Evolutionary conservation across 345 rosid species (phyloP), one percentile per base, ranked within the genome.

Genomic region (Abelmoschus esculentus): DNA sequence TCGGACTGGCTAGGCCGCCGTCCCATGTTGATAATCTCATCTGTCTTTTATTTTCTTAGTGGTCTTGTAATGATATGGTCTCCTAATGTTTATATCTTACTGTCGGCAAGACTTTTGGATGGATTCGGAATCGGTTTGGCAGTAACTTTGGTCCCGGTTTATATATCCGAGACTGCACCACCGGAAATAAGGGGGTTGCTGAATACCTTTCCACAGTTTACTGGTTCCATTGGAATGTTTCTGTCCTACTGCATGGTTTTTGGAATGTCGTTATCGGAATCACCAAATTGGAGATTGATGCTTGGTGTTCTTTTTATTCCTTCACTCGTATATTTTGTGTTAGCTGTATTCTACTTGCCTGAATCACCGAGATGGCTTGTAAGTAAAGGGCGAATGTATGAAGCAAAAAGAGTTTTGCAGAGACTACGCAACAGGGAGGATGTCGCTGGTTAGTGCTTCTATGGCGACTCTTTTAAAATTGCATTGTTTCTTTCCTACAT

Each of bases 311-410:
- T 95, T 70, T 87, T 83, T 50, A 58, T 88, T 69, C 99, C 99
- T 46, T 90, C 99, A 9, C 75, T 89, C 40, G 2, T 84, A 40
- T 90, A 88, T 77, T 83, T 87, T 75, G 73, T 66, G 54, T 79
- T 95, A 68, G 81, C 90, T 0, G 13, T 88, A 64, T 86, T 86
- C 78, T 87, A 73, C 87, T 77, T 95, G 83, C 99, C 97, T 0
- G 99, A 95, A 85, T 95, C 99, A 14, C 99, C 99, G 7, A 77
- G 98, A 78, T 95, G 99, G 99, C 90, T 95, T 11, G 93, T 95
- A 57, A 95, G 99, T 63, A 95, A 91, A 81, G 99, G 99, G 71
- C 81, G 80, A 71, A 90, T 95, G 96, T 78, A 71, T 57, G 98
- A 95, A 82, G 99, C 99, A 15, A 95, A 88, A 83, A 73, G 65